Evolutionary conservation across 495 filamentous ascomycete genomes (phyloP), one percentile per base, ranked within the genome.

Genomic region (Penicillium cinerascens): DNA sequence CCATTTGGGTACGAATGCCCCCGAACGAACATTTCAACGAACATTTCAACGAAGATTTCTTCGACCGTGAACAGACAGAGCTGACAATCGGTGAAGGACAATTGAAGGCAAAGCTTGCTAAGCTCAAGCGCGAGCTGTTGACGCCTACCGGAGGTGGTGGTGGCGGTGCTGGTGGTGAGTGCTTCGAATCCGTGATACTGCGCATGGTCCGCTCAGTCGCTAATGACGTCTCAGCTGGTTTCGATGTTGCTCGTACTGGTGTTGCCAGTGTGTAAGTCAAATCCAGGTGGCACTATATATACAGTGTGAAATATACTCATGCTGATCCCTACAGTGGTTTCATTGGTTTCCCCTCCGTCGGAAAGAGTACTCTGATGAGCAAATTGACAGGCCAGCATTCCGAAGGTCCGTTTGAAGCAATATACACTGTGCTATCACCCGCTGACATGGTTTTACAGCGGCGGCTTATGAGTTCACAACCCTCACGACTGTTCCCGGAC

Each of bases 381-480:
- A 83, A 79, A 68, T 75, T 98, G 62, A 98, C 93, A 21, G 93
- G 93, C 36, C 91, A 96, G 69, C 92, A 97, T 66, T 97, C 95
- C 4, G 93, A 98, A 79, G 82, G 82, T 83, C 47, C 33, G 67
- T 65, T 16, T 22, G 29, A 35, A 44, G 16, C 10, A 23, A 52
- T 55, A 23, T n/a, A 37, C 3, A 6, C 21, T 25, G 13, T n/a
- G 1, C 4, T 27, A 41, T 49, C 42, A 33, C 27, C 41, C 20
- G 45, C 60, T 68, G 47, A 74, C 54, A 15, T 36, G 4, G 17
- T 26, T 26, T 25, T 54, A 17, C 56, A 85, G 93, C 82, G 37
- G 93, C 93, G 29, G 93, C 92, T 33, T 98, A 98, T 71, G 93
- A 98, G 65, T 98, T 98, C 74, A 98, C 93, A 49, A 98, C 93